Evolutionary conservation across 2,329 filamentous ascomycete genomes (phyloP), one percentile per base, ranked within the genome.

Genomic region (Aureobasidium vineae): DNA sequence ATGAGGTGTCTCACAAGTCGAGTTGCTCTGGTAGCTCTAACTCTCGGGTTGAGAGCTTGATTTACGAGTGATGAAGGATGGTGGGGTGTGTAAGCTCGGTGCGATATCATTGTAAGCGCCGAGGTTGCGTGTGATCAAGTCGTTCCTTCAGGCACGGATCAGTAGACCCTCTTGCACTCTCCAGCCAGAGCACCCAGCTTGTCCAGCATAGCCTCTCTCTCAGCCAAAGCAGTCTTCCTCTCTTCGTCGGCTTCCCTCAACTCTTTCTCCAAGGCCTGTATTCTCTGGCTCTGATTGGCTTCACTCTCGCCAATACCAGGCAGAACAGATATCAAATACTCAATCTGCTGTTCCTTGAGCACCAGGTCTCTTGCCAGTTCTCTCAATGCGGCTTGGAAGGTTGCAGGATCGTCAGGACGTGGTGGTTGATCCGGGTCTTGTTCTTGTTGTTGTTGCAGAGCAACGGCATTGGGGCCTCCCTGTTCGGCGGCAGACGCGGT

Each of bases 271-370:
- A 83, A 68, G 70, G 78, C 78, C 60, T 74, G 72, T 74, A 83
- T 81, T 60, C 85, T 84, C 70, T 84, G 82, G 74, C 90, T 84
- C 77, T 96, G 91, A 73, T 92, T 89, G 69, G 85, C 82, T 75
- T 94, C 90, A 73, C 89, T 94, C 69, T 88, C 90, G 52, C 91
- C 89, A 26, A 95, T 80, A 0, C 91, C 91, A 0, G 91, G 91
- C 2, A 96, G 81, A 26, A 84, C 85, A 19, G 87, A 89, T 67
- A 94, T 90, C 56, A 95, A 79, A 52, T 86, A 82, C 76, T 95
- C 91, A 69, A 95, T 92, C 79, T 94, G 90, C 78, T 93, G 90
- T 72, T 92, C 89, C 73, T 93, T 92, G 67, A 90, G 76, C 67
- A 94, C 88, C 31, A 95, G 81, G 74, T 94, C 91, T 69, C 86